Base-by-base conservation (phyloP, 305 asterid species). In the Fraxinus velutina region DNA sequence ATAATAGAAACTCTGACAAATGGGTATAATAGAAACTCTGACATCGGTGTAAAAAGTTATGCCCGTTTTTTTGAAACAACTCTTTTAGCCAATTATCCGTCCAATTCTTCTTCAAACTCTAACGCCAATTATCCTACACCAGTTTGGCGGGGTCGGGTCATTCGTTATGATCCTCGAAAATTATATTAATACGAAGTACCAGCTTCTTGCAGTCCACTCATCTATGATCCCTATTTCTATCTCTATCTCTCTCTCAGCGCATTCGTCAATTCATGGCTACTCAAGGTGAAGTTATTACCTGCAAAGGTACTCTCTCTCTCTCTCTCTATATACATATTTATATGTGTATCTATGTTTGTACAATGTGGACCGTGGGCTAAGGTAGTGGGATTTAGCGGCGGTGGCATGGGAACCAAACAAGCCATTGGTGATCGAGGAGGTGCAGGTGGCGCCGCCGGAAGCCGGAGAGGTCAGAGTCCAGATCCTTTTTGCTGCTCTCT, bases 341-440 rank as follows among this genome's bases (percentile, higher is more conserved):
- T 68, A 6, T 68, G 5, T 29, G 39, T 13, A 4, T 29, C 10
- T 27, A 1, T 68, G 8, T 66, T 2, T 29, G 36, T 29, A 55
- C 29, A 21, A 50, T 78, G 80, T 73, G 79, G 82, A 32, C 62
- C 62, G 71, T 76, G 30, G 0, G 37, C 13, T 82, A 79, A 79
- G 6, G 50, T 30, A 4, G 19, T 70, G 47, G 66, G 19, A 29
- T 3, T 27, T 19, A 93, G 99, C 99, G 68, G 98, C 99, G 92
- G 99, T 96, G 93, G 98, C 99, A 87, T 96, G 98, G 98, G 99
- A 96, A 91, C 93, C 99, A 89, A 93, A 94, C 75, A 96, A 96
- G 88, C 97, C 99, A 0, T 88, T 94, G 81, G 97, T 91, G 85
- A 94, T 96, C 42, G 98, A 96, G 90, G 98, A 96, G n/a, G 98